Percentiles rank a stretch among this genome's conserved stretches.
These are phyloP conservation scores for Penicillium occitanis DNA, from an alignment of 2,329 filamentous ascomycete genomes.

Conservation along the genomic window DNA sequence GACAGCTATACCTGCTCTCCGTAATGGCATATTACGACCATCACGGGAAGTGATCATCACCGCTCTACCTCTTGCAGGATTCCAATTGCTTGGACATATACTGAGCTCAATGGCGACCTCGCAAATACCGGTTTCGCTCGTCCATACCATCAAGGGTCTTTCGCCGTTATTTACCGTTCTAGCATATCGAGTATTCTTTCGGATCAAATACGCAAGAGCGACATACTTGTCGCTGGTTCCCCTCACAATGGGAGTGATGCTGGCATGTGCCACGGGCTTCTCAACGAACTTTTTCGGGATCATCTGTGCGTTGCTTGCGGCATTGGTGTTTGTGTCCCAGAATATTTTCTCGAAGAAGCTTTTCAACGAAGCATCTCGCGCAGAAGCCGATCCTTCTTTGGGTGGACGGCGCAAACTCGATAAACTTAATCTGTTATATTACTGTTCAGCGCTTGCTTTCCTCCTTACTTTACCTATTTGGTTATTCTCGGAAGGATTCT, in stretches of 20 bases:
- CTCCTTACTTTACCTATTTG: slow-evolving; percentile 85
- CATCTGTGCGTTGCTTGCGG: slow-evolving; percentile 81
- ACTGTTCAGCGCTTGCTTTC: slow-evolving; percentile 93
- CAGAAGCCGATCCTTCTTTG: slow-evolving; percentile 69
- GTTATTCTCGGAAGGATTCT: slow-evolving; percentile 86
- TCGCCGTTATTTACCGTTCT: slow-evolving; percentile 93
- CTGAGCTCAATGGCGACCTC: slow-evolving; percentile 91
- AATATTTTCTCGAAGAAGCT: slow-evolving; percentile 98
- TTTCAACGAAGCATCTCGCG: slow-evolving; percentile 88
- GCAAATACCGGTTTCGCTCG: slow-evolving; percentile 91
- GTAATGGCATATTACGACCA: slow-evolving; percentile 78
- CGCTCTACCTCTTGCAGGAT: slow-evolving; percentile 86
- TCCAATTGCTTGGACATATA: slow-evolving; percentile 91
- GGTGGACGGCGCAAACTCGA: slow-evolving; percentile 75
- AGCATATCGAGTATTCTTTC: slow-evolving; percentile 85
- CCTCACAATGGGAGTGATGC: slow-evolving; percentile 88
- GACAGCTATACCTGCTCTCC: slow-evolving; percentile 71
- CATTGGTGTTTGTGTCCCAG: slow-evolving; percentile 92
- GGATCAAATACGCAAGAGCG: slow-evolving; percentile 80
- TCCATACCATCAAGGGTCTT: slow-evolving; percentile 97
- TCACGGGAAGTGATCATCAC: slow-evolving; percentile 78
- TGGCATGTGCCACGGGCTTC: slow-evolving; percentile 91
- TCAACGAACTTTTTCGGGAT: slow-evolving; percentile 89
- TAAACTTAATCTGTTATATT: slow-evolving; percentile 94
- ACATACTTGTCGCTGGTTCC: slow-evolving; percentile 91